Conservation (phyloP, 768 basidiomycete species). For the Omphalotus guepiniiformis region DNA sequence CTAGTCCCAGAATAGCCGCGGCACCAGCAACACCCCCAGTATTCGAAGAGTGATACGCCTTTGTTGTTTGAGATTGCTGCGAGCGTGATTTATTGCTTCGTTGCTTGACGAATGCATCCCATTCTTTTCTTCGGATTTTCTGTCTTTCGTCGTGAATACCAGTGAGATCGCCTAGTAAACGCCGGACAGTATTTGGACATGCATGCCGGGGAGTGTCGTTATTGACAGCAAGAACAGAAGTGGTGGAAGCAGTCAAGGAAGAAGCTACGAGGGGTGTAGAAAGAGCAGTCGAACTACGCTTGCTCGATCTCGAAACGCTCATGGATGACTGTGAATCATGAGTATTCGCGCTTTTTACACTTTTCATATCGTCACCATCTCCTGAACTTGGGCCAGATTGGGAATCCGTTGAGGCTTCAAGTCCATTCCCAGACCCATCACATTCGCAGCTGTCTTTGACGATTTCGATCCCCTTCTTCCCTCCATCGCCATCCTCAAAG, state of each 20-base stretch:
- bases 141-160: constrained; percentile 83
- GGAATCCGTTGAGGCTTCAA: background rate
- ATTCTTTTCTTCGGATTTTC: constrained; percentile 62
- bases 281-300: constrained; percentile 7
- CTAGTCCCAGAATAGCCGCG: constrained; percentile 66
- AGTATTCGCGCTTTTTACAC: background rate
- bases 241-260: constrained; percentile 27
- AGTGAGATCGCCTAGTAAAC: constrained; percentile 71
- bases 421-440: constrained; percentile 21
- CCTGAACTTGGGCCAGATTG: background rate
- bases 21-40: constrained; percentile 34
- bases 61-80: constrained; percentile 23
- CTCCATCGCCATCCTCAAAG: constrained; percentile 31
- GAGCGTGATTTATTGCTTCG: constrained; percentile 41
- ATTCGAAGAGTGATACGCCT: constrained; percentile 16
- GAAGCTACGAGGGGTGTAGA: constrained; percentile 19
- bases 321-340: too few relatives aligned
- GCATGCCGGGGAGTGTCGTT: constrained; percentile 66
- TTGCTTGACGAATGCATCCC: constrained; percentile 85
- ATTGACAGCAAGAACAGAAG: constrained; percentile 58
- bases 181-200: constrained; percentile 69
- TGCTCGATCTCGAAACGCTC: too few relatives aligned
- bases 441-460: constrained; percentile 39
- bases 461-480: constrained; percentile 32
- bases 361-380: constrained; percentile 9